Evolutionary conservation across 2,329 filamentous ascomycete genomes (phyloP), one percentile per base, ranked within the genome.

Genomic region (Diaporthe ilicicola): DNA sequence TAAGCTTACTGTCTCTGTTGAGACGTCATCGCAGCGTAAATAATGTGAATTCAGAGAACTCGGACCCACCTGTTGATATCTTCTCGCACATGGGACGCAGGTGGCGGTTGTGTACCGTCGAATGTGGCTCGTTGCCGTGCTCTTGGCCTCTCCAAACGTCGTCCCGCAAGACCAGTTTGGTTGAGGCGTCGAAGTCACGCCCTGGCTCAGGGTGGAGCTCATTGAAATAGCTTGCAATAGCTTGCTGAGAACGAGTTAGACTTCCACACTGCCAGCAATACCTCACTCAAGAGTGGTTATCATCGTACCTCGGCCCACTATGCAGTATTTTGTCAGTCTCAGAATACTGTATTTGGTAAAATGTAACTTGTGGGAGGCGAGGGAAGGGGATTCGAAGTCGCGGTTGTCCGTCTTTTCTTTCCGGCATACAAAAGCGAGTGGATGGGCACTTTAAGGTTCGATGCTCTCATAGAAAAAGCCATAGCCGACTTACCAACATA

Each of bases 91-190:
- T 73, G 0, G 81, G 77, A 1, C 78, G 73, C 78, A 84, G 77
- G 22, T 83, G 79, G 15, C 81, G 77, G 0, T 81, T 76, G 46
- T 83, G 80, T 0, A 80, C 75, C 8, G 76, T 71, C 1, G 61
- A 64, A 9, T 72, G 67, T 17, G 67, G 67, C 48, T 62, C 55
- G 53, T 68, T 72, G 0, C 76, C 77, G 34, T 81, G 79, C 24
- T 80, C 73, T 48, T 82, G 81, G 1, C 81, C 79, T 3, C 76
- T 75, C 82, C 82, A 84, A 48, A 76, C 78, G 12, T 75, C 71
- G 1, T 79, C 76, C 5, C 76, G 73, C 3, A 82, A 72, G 0
- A 82, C 55, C 74, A 77, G 77, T 9, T 76, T 64, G 2, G 75
- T 71, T 10, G 67, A 39, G 4, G 55, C 19, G 10, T 37, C 22